These are phyloP conservation scores for Ophiostoma pallidulum DNA, from an alignment of 2,329 filamentous ascomycete genomes.

Conservation along the genomic window DNA sequence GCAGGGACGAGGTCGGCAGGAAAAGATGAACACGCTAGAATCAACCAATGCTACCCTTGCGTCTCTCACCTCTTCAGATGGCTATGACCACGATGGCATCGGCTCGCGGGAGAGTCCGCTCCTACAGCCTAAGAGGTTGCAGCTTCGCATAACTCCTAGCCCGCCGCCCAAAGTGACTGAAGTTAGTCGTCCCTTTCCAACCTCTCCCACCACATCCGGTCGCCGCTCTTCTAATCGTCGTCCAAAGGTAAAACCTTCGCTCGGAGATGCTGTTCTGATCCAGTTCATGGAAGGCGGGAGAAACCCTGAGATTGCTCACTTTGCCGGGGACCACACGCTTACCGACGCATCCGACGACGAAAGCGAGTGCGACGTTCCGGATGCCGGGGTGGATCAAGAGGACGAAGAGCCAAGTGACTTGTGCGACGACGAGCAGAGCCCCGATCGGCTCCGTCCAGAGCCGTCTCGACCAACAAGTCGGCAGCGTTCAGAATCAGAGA, in stretches of 20 bases:
- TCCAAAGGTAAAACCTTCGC: constrained; percentile 44
- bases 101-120: constrained; percentile 32
- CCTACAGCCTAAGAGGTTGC: constrained; percentile 28
- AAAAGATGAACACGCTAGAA: constrained; percentile 32
- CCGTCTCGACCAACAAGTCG: too few relatives aligned
- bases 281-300: constrained; percentile 53
- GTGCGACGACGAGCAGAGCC: too few relatives aligned
- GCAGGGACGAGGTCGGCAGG: constrained; percentile 20
- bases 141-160: constrained; percentile 41
- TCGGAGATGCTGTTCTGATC: constrained; percentile 60
- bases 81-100: constrained; percentile 37
- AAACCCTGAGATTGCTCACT: constrained; percentile 52
- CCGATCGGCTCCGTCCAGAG: too few relatives aligned
- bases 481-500: too few relatives aligned
- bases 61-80: constrained; percentile 21
- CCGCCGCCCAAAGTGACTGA: constrained; percentile 37
- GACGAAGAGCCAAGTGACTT: not conserved
- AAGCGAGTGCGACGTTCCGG: not conserved
- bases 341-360: constrained; percentile 9
- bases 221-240: constrained; percentile 43
- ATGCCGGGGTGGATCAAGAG: not conserved
- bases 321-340: constrained; percentile 46
- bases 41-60: constrained; percentile 20
- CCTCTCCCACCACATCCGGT: constrained; percentile 23
- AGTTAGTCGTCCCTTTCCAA: constrained; percentile 30